phyloP scores from a whole-genome alignment of 2,329 filamentous ascomycete species.

The Fusarium luffae region DNA sequence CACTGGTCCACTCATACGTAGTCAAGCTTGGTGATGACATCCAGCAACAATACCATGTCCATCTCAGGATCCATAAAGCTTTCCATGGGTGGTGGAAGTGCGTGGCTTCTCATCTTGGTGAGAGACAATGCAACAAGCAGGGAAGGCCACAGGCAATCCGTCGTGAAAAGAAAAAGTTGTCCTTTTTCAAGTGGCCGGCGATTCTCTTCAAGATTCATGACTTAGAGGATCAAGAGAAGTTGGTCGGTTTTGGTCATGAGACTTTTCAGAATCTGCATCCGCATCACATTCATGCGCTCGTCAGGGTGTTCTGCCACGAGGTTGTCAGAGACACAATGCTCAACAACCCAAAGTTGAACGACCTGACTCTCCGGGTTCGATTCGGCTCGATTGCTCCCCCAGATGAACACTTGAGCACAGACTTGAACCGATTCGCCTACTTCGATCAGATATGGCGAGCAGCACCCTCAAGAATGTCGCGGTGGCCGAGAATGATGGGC shows the following conservation, averaged over 20 bases:
- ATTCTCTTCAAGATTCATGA: background rate
- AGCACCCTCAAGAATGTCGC: background rate
- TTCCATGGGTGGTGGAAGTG: background rate
- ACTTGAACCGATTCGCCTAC: constrained; percentile 33
- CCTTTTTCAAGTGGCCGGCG: background rate
- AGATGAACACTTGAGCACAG: background rate
- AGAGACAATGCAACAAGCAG: background rate
- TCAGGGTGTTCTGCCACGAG: background rate
- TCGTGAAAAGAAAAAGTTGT: background rate
- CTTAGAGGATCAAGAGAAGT: background rate
- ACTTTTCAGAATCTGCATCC: constrained; percentile 9
- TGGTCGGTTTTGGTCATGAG: constrained; percentile 7
- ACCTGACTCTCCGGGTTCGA: constrained; percentile 10
- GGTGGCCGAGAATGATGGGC: constrained; percentile 35
- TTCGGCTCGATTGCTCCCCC: constrained; percentile 16
- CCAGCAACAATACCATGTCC: background rate
- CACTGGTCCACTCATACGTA: background rate
- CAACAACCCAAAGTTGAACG: background rate
- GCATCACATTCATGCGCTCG: constrained; percentile 1
- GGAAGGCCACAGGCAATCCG: background rate
- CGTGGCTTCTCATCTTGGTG: background rate
- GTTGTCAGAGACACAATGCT: background rate
- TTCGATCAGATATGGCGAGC: constrained; percentile 38
- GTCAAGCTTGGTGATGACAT: background rate
- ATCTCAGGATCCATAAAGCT: background rate